Evolutionary conservation across 495 filamentous ascomycete species (phyloP).

Genomic region (Hypoxylon crocopeplum): DNA sequence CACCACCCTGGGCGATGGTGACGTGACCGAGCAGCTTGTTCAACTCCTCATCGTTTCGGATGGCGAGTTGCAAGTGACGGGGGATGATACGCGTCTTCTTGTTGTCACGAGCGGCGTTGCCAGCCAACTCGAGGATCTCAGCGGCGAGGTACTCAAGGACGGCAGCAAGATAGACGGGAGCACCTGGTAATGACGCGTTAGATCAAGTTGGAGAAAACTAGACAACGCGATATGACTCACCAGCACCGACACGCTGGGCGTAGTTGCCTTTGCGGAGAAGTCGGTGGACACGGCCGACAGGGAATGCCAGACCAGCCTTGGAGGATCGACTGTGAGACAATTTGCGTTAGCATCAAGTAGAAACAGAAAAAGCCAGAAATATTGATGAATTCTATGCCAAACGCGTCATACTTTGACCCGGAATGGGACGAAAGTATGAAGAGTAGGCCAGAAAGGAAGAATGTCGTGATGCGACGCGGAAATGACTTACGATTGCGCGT

Average conservation of each 20-base stretch:
- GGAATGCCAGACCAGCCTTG: constrained; percentile 99
- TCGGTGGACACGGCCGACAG: constrained; percentile 99
- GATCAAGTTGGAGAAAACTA: constrained; percentile 12
- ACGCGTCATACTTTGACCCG: too few relatives aligned
- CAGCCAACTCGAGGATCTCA: constrained; percentile 98
- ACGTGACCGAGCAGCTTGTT: constrained; percentile 99
- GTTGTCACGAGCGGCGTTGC: constrained; percentile 98
- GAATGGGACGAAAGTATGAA: too few relatives aligned
- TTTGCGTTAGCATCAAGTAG: too few relatives aligned
- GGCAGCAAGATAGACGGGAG: constrained; percentile 96
- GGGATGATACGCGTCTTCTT: constrained; percentile 99
- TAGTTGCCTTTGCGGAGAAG: constrained; percentile 99
- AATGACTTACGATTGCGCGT: constrained; percentile 87
- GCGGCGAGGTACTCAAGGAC: constrained; percentile 98
- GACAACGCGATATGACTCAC: constrained; percentile 45
- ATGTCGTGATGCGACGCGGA: too few relatives aligned
- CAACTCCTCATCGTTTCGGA: constrained; percentile 99
- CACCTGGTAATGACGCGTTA: constrained; percentile 61
- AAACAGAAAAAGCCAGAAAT: too few relatives aligned
- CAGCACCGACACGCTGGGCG: constrained; percentile 98
- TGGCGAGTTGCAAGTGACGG: constrained; percentile 98
- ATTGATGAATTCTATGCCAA: too few relatives aligned
- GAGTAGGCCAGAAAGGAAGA: constrained; percentile 14
- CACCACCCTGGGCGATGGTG: constrained; percentile 99
- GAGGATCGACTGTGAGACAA: constrained; percentile 85